These are phyloP conservation scores for Xylaria sp. DNA, from an alignment of 2,329 filamentous ascomycete genomes.

Conservation along the genomic window DNA sequence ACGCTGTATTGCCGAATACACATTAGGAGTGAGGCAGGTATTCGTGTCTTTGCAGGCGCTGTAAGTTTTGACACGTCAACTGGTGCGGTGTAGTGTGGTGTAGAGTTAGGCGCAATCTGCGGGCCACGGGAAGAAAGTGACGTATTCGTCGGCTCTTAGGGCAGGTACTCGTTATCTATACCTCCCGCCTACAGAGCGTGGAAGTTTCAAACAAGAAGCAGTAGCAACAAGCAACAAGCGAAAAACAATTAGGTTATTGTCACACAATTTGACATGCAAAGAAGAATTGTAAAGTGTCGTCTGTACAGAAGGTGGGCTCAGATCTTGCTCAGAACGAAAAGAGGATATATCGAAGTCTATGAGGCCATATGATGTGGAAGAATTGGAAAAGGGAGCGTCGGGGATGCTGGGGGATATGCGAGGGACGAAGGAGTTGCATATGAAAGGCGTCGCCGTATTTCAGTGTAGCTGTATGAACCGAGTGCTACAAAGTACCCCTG, in stretches of 20 bases:
- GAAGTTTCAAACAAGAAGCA: neutral
- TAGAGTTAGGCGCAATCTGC: constrained; percentile 6
- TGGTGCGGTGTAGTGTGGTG: neutral
- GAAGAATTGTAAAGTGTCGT: neutral
- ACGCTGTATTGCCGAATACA: neutral
- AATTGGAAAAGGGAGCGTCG: constrained; percentile 15
- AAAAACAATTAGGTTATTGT: neutral
- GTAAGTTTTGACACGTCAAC: neutral
- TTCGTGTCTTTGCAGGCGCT: neutral
- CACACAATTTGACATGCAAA: neutral
- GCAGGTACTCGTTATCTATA: neutral
- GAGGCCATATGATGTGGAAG: constrained; percentile 12
- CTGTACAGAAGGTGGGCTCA: neutral
- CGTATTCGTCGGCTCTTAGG: constrained; percentile 25
- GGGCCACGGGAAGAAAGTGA: constrained; percentile 20
- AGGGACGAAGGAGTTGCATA: constrained; percentile 18
- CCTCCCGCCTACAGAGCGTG: neutral
- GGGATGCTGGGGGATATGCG: constrained; percentile 8
- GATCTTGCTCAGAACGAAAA: neutral
- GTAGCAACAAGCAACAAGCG: neutral
- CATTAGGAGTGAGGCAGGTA: neutral
- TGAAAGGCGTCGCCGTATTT: constrained; percentile 9
- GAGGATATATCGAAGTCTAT: neutral
- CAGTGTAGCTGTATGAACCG: neutral
- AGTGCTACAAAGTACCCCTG: neutral